Percentiles rank a stretch among this genome's conserved stretches.
phyloP scores from a whole-genome alignment of 306 rosid species.

The Vigna angularis region DNA sequence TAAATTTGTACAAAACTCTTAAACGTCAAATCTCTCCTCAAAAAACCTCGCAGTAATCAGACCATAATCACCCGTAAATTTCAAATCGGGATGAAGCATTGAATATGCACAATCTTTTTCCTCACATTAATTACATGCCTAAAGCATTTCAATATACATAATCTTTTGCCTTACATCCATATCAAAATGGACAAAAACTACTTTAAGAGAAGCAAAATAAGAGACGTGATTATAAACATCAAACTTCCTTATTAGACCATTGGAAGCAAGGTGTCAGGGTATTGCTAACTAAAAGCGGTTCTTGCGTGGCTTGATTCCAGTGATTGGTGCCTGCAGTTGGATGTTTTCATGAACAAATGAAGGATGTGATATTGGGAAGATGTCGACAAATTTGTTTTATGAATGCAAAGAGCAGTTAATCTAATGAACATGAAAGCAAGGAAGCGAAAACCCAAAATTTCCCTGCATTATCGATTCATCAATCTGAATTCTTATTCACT shows the following conservation, averaged over 20 bases:
- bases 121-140: neutral
- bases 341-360: slow-evolving; percentile 27
- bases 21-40: too few species aligned
- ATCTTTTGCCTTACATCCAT: slow-evolving; percentile 6
- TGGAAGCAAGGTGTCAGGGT: slow-evolving; percentile 17
- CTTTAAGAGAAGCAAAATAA: slow-evolving; percentile 9
- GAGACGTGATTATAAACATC: slow-evolving; percentile 9
- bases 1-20: too few species aligned
- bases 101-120: slow-evolving; percentile 31
- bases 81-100: neutral
- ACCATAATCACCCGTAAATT: neutral
- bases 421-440: slow-evolving; percentile 13
- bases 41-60: too few species aligned
- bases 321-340: slow-evolving; percentile 44
- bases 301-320: slow-evolving; percentile 36
- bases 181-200: slow-evolving; percentile 28
- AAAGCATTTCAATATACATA: slow-evolving; percentile 35
- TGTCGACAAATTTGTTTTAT: neutral
- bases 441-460: neutral
- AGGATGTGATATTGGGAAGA: neutral
- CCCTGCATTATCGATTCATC: neutral
- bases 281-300: slow-evolving; percentile 38
- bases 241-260: slow-evolving; percentile 35
- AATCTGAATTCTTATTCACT: neutral
- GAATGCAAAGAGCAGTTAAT: slow-evolving; percentile 5